Percentiles rank a stretch among this genome's conserved stretches.
Evolutionary conservation across 2,329 filamentous ascomycete species (phyloP).

Genomic region (Proliferodiscus dingleyae): DNA sequence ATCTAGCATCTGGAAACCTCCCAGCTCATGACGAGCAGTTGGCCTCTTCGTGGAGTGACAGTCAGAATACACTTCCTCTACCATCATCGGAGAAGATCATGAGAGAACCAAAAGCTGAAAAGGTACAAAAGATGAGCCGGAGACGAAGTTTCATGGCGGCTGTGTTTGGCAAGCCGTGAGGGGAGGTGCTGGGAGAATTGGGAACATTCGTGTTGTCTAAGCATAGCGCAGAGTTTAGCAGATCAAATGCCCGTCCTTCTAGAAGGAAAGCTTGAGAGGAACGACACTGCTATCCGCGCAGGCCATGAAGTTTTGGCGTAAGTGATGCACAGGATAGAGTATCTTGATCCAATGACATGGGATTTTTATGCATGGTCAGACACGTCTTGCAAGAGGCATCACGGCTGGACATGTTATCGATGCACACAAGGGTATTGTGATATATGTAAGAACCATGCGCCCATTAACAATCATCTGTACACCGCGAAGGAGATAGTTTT

Average conservation of each 20-base stretch:
- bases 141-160: conserved; percentile 45
- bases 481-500: too few species aligned
- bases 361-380: too few species aligned
- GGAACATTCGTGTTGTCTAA: too few species aligned
- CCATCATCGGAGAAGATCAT: conserved; percentile 15
- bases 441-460: too few species aligned
- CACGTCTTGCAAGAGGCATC: too few species aligned
- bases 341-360: background rate
- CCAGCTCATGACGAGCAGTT: conserved; percentile 23
- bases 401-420: too few species aligned
- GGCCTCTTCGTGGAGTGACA: conserved; percentile 13
- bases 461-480: too few species aligned
- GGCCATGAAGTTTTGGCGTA: too few species aligned
- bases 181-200: too few species aligned
- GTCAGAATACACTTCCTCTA: conserved; percentile 16
- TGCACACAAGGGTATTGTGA: too few species aligned
- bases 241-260: background rate
- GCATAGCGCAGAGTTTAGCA: conserved; percentile 9
- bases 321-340: background rate
- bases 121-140: conserved; percentile 32
- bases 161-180: conserved; percentile 35
- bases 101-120: conserved; percentile 23
- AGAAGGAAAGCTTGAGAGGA: too few species aligned
- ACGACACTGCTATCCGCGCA: too few species aligned
- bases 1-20: conserved; percentile 20